phyloP scores from a whole-genome alignment of 257 asterid species.

The Solanum peruvianum region DNA sequence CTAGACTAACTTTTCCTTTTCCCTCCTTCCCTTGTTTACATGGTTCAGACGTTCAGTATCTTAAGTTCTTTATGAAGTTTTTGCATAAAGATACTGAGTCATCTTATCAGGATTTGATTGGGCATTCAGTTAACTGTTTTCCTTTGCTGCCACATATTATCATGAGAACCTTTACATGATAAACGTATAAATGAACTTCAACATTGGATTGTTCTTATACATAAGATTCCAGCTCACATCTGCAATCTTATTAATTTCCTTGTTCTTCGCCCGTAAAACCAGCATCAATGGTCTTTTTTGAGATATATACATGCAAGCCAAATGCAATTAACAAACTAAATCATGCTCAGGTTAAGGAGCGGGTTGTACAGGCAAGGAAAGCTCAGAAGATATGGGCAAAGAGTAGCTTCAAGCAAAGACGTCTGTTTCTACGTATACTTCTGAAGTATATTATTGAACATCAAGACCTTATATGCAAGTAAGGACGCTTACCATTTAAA shows the following conservation, averaged over 20 bases:
- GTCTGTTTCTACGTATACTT: constrained; percentile 88
- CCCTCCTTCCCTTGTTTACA: not conserved
- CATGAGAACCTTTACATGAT: not conserved
- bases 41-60: not conserved
- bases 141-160: not conserved
- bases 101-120: not conserved
- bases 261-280: not conserved
- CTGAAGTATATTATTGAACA: constrained; percentile 90
- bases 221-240: not conserved
- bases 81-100: not conserved
- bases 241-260: not conserved
- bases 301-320: not conserved
- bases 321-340: constrained; percentile 7
- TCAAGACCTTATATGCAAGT: constrained; percentile 98
- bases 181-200: not conserved
- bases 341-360: constrained; percentile 65
- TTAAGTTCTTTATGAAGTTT: not conserved
- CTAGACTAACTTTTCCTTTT: not conserved
- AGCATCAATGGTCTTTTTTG: not conserved
- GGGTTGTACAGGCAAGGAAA: constrained; percentile 81
- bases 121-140: not conserved
- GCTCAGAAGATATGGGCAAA: constrained; percentile 90
- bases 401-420: constrained; percentile 96
- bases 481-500: constrained; percentile 12
- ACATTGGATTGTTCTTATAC: not conserved